Conservation (phyloP, 305 asterid genomes). For the Fraxinus greggii region DNA sequence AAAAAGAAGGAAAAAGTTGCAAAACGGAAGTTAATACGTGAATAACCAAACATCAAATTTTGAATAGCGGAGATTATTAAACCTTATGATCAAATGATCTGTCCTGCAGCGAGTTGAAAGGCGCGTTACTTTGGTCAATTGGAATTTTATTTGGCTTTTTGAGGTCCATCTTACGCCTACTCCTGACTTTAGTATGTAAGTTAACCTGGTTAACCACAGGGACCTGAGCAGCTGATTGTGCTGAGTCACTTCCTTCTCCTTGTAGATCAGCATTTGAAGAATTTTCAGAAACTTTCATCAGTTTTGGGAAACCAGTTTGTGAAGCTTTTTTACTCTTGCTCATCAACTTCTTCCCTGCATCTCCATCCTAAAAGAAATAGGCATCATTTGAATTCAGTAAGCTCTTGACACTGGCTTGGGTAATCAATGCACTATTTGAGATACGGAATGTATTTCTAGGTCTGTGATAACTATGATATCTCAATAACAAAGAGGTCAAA, state of each 20-base stretch:
- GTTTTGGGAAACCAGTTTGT: conserved; percentile 53
- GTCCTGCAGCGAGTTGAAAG: conserved; percentile 44
- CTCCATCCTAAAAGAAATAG: conserved; percentile 52
- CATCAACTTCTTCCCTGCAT: conserved; percentile 45
- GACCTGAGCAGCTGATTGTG: conserved; percentile 59
- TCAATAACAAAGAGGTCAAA: conserved; percentile 10
- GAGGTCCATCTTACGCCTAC: conserved; percentile 69
- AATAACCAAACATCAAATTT: conserved; percentile 14
- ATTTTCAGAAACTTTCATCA: conserved; percentile 56
- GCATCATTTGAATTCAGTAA: conserved; percentile 23
- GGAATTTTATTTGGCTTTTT: conserved; percentile 51
- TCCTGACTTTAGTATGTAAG: conserved; percentile 63
- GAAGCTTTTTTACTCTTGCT: conserved; percentile 55
- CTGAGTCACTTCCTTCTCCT: conserved; percentile 79
- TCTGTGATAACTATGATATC: conserved; percentile 4
- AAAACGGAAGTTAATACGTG: conserved; percentile 15
- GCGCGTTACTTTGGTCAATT: conserved; percentile 41
- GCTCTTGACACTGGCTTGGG: conserved; percentile 20
- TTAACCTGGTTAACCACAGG: conserved; percentile 47
- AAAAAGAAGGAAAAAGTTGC: conserved; percentile 9
- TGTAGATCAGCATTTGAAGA: conserved; percentile 56
- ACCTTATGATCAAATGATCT: conserved; percentile 52
- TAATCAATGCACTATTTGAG: conserved; percentile 15
- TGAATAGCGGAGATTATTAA: conserved; percentile 20
- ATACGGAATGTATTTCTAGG: neutral